phyloP scores from a whole-genome alignment of 805 yeast genomes.

The Cyberlindnera maritima region DNA sequence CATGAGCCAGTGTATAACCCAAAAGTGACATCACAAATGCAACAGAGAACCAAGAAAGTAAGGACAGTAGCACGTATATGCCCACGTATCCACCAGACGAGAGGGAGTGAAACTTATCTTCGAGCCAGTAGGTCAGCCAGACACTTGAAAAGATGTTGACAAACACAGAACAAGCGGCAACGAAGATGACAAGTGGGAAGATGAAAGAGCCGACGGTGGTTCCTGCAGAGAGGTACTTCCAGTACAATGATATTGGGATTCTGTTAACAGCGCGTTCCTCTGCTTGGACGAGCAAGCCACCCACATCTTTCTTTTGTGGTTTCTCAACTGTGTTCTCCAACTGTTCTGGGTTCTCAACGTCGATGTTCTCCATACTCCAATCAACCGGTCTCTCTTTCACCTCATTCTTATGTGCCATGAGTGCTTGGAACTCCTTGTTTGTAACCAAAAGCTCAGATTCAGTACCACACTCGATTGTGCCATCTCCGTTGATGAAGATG shows the following conservation, averaged over 20 bases:
- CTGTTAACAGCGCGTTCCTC: constrained; percentile 39
- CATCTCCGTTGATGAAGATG: constrained; percentile 58
- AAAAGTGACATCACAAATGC: constrained; percentile 32
- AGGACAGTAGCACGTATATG: constrained; percentile 50
- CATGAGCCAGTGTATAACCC: constrained; percentile 10
- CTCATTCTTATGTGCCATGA: constrained; percentile 39
- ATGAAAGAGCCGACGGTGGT: constrained; percentile 38
- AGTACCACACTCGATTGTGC: constrained; percentile 62
- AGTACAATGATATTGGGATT: constrained; percentile 33
- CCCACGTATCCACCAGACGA: constrained; percentile 63
- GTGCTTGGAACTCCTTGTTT: constrained; percentile 45
- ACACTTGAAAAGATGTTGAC: constrained; percentile 62
- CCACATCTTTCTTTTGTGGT: background rate
- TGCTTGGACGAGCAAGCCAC: constrained; percentile 15
- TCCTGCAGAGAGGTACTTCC: constrained; percentile 34
- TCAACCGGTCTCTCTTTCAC: background rate
- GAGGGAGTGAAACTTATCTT: constrained; percentile 43
- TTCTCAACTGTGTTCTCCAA: background rate
- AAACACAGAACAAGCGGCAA: constrained; percentile 38
- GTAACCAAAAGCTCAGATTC: constrained; percentile 45
- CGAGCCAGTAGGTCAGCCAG: constrained; percentile 78
- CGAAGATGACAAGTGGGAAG: constrained; percentile 22
- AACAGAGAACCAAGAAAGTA: constrained; percentile 36
- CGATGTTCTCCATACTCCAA: background rate
- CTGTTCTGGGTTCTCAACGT: background rate